Conservation (phyloP, 2,329 filamentous ascomycete genomes). For the Gnomoniopsis sp. region DNA sequence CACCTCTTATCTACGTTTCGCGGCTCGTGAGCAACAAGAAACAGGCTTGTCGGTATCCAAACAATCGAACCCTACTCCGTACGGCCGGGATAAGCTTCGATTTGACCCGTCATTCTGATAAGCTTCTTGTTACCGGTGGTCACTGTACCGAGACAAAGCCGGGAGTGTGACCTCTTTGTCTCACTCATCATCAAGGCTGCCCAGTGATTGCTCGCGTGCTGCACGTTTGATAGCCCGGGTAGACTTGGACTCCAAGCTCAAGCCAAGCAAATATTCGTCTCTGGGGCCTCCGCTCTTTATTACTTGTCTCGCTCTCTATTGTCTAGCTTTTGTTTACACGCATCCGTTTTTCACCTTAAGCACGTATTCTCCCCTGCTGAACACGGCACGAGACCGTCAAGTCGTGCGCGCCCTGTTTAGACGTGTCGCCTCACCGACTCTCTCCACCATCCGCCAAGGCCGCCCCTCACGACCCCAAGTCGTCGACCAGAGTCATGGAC, state of each 20-base stretch:
- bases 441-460: not conserved
- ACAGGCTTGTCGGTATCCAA: not conserved
- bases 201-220: slow-evolving; percentile 14
- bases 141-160: not conserved
- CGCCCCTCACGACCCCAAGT: not conserved
- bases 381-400: not conserved
- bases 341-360: not conserved
- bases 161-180: slow-evolving; percentile 13
- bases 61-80: not conserved
- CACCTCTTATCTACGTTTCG: not conserved
- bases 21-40: slow-evolving; percentile 4
- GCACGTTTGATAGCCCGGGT: slow-evolving; percentile 12
- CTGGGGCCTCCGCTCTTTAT: not conserved
- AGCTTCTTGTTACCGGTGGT: not conserved
- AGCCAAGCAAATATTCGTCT: not conserved
- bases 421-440: not conserved
- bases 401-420: not conserved
- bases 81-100: not conserved
- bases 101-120: not conserved
- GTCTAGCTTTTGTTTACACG: not conserved
- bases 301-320: not conserved
- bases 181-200: not conserved
- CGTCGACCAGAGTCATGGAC: slow-evolving; percentile 8
- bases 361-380: not conserved
- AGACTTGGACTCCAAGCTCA: slow-evolving; percentile 3